These are phyloP conservation scores for Termitomyces sp. DNA, from an alignment of 1,284 basidiomycete genomes.

Conservation along the genomic window DNA sequence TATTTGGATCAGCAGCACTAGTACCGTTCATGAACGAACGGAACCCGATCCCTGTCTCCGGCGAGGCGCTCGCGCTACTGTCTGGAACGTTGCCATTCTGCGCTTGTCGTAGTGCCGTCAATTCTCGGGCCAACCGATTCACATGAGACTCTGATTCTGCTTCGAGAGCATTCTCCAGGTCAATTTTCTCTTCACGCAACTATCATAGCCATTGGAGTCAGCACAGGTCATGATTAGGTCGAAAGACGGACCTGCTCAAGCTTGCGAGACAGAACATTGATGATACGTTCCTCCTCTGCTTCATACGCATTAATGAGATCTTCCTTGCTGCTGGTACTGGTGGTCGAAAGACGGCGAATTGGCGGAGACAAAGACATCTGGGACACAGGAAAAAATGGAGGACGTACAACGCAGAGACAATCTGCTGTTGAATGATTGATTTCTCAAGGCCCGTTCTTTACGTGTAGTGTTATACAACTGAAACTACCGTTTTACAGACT, in stretches of 20 bases:
- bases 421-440: conserved; percentile 4
- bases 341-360: conserved; percentile 48
- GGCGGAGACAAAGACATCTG: conserved; percentile 61
- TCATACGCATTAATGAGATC: conserved; percentile 81
- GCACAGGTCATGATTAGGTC: conserved; percentile 1
- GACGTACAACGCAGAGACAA: neutral
- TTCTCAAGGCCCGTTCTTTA: conserved; percentile 15
- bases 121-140: conserved; percentile 64
- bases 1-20: conserved; percentile 45
- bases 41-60: conserved; percentile 28
- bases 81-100: conserved; percentile 26
- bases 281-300: conserved; percentile 82
- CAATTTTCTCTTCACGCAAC: conserved; percentile 78
- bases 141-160: conserved; percentile 78
- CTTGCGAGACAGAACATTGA: conserved; percentile 73
- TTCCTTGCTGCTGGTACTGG: conserved; percentile 57
- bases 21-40: conserved; percentile 23
- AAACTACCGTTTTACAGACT: conserved; percentile 13
- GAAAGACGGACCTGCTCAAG: conserved; percentile 61
- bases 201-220: conserved; percentile 23
- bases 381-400: neutral
- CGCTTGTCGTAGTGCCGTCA: conserved; percentile 56
- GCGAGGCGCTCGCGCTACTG: conserved; percentile 29
- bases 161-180: conserved; percentile 74
- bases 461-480: conserved; percentile 11